These are phyloP conservation scores for Erysimum pusillum DNA, from an alignment of 441 rosid genomes.

Conservation along the genomic window DNA sequence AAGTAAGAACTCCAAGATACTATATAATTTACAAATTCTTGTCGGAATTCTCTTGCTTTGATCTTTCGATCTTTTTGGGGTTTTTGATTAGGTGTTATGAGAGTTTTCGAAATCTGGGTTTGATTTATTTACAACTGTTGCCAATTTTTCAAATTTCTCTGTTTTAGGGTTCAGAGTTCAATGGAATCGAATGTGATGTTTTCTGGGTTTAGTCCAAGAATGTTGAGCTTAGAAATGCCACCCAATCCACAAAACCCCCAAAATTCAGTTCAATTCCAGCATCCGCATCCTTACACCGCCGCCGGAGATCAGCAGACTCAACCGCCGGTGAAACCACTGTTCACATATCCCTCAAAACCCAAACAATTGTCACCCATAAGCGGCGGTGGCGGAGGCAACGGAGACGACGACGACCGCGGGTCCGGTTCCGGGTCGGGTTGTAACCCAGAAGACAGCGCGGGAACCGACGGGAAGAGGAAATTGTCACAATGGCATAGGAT, in stretches of 20 bases:
- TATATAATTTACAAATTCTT: background rate
- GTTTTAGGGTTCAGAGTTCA: conserved; percentile 20
- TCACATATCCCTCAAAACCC: conserved; percentile 53
- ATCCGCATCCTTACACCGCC: conserved; percentile 60
- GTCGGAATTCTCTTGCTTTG: background rate
- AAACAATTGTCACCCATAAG: conserved; percentile 68
- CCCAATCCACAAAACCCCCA: conserved; percentile 65
- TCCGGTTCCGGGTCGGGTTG: conserved; percentile 52
- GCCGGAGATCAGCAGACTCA: conserved; percentile 52
- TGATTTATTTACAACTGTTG: background rate
- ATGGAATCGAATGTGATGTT: conserved; percentile 82
- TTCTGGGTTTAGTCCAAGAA: conserved; percentile 66
- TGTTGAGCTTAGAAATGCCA: conserved; percentile 80
- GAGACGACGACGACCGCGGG: conserved; percentile 77
- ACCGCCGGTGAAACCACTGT: conserved; percentile 55
- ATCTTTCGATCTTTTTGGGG: background rate
- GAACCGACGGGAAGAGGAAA: conserved; percentile 69
- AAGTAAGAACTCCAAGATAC: conserved; percentile 15
- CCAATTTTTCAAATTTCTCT: background rate
- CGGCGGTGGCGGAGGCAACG: conserved; percentile 47
- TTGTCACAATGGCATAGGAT: conserved; percentile 92
- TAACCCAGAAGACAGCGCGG: conserved; percentile 61
- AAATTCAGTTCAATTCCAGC: conserved; percentile 53
- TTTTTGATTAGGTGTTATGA: background rate
- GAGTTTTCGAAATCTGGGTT: background rate